Base-by-base conservation (phyloP, 208 protist genomes). In the Porcisia hertigi region DNA sequence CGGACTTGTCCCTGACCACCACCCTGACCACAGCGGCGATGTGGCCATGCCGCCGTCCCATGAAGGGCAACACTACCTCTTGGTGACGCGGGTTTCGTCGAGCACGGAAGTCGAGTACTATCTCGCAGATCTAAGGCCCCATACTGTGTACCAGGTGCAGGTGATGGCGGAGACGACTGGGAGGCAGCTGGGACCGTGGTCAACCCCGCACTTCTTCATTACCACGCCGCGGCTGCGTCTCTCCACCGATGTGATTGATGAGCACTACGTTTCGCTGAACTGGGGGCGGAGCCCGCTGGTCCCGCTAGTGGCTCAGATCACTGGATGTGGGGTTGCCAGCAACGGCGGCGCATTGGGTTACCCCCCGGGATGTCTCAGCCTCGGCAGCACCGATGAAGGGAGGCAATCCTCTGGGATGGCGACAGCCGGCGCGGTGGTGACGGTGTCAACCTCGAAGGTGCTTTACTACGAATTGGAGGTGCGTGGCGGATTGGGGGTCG, bases 141-240 rank as follows among this genome's bases (percentile, higher is more conserved):
- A 82, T 73, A 75, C 73, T n/a, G 88, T 95, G 14, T 97, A 96
- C 85, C 87, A 74, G 62, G 85, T 97, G 36, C 87, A 96, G 84
- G 89, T 96, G 54, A 71, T 96, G 70, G 87, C 86, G 52, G 92
- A 95, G 76, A 95, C 90, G 14, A 86, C 92, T 9, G 91, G 88
- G 25, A 85, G 83, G 11, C 89, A 95, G 67, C 83, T 94, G n/a
- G 94, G 92, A 34, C 65, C 85, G 69, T 98, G 94, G 94, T 93
- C 89, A 66, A 69, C 75, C 71, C 78, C 91, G 63, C 67, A 83
- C 49, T 90, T 88, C 76, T 84, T 96, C 53, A 76, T 92, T 25
- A 95, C 91, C 34, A 90, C 90, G 81, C 84, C 88, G 34, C 92
- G 86, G 73, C 86, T 97, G 55, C 60, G 67, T 25, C 53, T 96